These are phyloP conservation scores for Helicocarpus griseus DNA, from an alignment of 2,329 filamentous ascomycete species.

Conservation along the genomic window DNA sequence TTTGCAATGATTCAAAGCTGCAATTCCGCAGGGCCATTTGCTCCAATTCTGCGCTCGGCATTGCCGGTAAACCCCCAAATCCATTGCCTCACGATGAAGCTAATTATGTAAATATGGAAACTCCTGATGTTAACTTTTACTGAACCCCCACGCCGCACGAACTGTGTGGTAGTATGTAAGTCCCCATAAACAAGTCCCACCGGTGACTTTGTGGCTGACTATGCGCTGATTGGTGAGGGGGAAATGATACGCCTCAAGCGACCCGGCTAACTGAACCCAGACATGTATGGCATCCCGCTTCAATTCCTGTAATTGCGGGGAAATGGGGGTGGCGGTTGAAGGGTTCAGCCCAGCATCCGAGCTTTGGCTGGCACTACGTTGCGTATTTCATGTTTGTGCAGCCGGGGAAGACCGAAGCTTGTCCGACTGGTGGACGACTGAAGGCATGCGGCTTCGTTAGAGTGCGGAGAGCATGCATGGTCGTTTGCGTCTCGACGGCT, in stretches of 20 bases:
- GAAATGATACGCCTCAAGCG: not conserved
- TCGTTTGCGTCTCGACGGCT: no score
- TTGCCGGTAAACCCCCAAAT: not conserved
- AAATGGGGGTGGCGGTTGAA: not conserved
- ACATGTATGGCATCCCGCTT: not conserved
- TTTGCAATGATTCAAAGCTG: not conserved
- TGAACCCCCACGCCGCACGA: not conserved
- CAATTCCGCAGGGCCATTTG: not conserved
- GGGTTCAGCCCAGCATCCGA: not conserved
- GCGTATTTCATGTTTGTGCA: not conserved
- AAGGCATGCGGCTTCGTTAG: no score
- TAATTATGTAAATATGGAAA: conserved; percentile 4
- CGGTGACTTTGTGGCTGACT: not conserved
- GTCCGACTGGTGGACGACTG: no score
- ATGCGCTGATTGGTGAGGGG: not conserved
- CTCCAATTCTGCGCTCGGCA: not conserved
- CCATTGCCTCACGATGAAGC: not conserved
- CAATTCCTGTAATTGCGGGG: conserved; percentile 1
- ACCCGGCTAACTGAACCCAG: not conserved
- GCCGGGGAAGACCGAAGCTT: not conserved
- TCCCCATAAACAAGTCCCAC: not conserved
- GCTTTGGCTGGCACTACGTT: no score
- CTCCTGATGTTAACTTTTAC: not conserved
- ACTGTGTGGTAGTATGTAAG: not conserved
- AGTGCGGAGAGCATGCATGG: no score